These are phyloP conservation scores for Nyctanthes arbortristis DNA, from an alignment of 257 asterid species.

Conservation along the genomic window DNA sequence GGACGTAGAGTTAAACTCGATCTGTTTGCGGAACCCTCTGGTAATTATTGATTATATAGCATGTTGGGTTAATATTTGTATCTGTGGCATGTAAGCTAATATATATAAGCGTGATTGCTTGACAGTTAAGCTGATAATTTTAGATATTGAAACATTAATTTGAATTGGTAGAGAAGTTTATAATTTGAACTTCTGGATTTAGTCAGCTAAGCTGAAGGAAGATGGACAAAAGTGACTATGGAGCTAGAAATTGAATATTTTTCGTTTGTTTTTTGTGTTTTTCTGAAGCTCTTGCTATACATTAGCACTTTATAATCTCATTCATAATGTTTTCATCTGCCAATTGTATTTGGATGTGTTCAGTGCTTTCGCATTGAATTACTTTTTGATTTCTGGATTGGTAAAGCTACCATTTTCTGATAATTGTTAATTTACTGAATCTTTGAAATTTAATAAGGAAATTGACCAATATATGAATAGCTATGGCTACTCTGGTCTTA, in stretches of 20 bases:
- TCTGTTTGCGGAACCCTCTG: constrained; percentile 93
- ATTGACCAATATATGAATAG: background rate
- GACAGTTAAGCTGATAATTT: no score
- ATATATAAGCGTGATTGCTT: no score
- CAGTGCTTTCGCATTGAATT: background rate
- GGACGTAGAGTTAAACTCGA: constrained; percentile 94
- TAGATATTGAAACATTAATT: no score
- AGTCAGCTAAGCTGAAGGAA: background rate
- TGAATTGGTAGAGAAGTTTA: background rate
- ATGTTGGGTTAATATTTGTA: background rate
- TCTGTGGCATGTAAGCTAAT: background rate
- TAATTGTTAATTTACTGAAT: background rate
- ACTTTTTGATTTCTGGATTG: constrained; percentile 5
- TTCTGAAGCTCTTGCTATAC: background rate
- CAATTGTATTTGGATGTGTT: constrained; percentile 8
- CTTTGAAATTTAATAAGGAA: background rate
- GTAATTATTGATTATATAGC: constrained; percentile 28
- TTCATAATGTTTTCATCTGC: background rate
- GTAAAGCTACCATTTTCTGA: background rate
- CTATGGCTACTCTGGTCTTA: constrained; percentile 1
- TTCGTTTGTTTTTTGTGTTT: no score
- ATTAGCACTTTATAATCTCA: background rate
- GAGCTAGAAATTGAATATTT: no score
- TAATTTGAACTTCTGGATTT: background rate
- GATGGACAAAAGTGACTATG: no score